Conservation (phyloP, 2,329 filamentous ascomycete genomes). For the Sclerotinia nivalis region DNA sequence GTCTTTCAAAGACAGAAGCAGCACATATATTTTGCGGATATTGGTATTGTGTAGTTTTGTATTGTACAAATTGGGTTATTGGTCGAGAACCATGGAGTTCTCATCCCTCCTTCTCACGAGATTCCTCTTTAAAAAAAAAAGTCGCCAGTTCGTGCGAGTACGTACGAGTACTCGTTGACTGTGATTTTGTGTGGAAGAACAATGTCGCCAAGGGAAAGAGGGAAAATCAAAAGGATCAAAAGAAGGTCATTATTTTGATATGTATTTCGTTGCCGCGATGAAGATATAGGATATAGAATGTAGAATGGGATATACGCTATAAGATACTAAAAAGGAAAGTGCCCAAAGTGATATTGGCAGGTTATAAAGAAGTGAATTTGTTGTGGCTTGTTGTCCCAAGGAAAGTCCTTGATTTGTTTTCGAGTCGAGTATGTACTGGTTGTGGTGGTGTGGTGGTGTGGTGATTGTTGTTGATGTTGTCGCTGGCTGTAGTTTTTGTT, state of each 20-base stretch:
- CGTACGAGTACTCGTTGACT: neutral
- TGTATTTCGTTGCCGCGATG: neutral
- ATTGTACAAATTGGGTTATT: constrained; percentile 1
- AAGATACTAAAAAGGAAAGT: neutral
- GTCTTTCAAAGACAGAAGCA: neutral
- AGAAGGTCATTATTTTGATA: constrained; percentile 11
- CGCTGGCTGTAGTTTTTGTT: neutral
- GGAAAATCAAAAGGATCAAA: neutral
- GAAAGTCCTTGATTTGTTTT: neutral
- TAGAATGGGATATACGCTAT: constrained; percentile 10
- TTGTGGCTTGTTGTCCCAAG: neutral
- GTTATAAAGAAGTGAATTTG: neutral
- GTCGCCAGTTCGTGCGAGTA: neutral
- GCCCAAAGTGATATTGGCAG: neutral
- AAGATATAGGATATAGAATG: neutral
- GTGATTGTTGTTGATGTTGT: neutral
- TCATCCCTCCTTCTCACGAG: neutral
- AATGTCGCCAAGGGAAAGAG: neutral
- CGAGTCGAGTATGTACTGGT: neutral
- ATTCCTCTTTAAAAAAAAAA: neutral
- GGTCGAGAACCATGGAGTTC: neutral
- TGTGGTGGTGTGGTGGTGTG: no score
- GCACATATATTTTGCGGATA: neutral
- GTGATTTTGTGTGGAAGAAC: neutral
- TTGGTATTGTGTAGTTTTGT: neutral